Evolutionary conservation across 169 alveolate species (phyloP).

Genomic region (Besnoitia besnoiti): DNA sequence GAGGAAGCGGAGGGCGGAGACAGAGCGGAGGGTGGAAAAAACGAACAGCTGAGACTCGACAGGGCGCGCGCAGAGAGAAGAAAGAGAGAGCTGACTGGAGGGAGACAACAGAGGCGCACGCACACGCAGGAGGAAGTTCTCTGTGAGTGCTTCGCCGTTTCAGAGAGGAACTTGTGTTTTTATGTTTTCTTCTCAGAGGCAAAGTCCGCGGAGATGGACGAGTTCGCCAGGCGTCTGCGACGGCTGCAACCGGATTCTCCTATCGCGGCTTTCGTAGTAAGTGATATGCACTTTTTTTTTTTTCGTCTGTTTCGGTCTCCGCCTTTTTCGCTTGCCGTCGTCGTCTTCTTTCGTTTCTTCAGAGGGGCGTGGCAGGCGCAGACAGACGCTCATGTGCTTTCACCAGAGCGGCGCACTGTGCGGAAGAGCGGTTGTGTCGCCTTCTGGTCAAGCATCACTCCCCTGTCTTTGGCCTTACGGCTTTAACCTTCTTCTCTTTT

Average conservation of each 20-base stretch:
- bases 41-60: neutral
- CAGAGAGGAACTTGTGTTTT: neutral
- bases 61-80: neutral
- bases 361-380: too few species aligned
- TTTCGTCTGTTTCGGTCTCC: too few species aligned
- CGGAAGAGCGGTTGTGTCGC: too few species aligned
- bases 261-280: neutral
- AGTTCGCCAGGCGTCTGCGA: neutral
- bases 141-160: neutral
- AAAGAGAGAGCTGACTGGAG: neutral
- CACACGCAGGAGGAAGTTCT: too few species aligned
- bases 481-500: too few species aligned
- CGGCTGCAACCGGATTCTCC: neutral
- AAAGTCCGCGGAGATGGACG: neutral
- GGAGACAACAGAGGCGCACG: neutral
- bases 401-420: too few species aligned
- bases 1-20: too few species aligned
- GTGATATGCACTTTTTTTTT: too few species aligned
- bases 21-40: neutral
- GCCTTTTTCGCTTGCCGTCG: neutral
- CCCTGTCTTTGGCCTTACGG: too few species aligned
- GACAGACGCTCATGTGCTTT: too few species aligned
- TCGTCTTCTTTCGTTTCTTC: too few species aligned
- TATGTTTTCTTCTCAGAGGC: neutral
- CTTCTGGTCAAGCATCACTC: too few species aligned